These are phyloP conservation scores for Candida ficus DNA, from an alignment of 805 yeast genomes.

Conservation along the genomic window DNA sequence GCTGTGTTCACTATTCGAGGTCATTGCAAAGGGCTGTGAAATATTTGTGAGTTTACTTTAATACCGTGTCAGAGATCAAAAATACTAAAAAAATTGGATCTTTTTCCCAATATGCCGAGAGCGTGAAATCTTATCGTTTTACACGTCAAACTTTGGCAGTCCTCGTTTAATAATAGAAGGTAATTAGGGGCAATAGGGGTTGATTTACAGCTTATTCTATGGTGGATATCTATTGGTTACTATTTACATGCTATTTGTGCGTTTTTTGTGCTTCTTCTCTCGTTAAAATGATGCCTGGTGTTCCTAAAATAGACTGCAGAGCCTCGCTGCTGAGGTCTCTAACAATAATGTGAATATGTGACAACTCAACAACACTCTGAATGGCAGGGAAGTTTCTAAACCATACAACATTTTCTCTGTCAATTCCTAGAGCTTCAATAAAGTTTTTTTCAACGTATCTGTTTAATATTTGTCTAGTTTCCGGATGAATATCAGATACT, in stretches of 20 bases:
- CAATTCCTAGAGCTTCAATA: conserved; percentile 35
- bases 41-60: too few relatives aligned
- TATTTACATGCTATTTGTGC: not conserved
- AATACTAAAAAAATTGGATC: too few relatives aligned
- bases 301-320: conserved; percentile 6
- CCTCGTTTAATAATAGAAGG: too few relatives aligned
- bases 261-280: not conserved
- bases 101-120: too few relatives aligned
- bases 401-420: conserved; percentile 42
- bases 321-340: conserved; percentile 18
- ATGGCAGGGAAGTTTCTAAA: conserved; percentile 66
- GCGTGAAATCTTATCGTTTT: too few relatives aligned
- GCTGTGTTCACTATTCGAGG: not conserved
- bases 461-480: conserved; percentile 41
- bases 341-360: conserved; percentile 66
- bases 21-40: too few relatives aligned
- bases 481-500: conserved; percentile 31
- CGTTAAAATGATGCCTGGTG: conserved; percentile 6
- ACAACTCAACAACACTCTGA: conserved; percentile 61
- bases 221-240: not conserved
- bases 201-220: too few relatives aligned
- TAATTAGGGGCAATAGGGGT: not conserved
- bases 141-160: too few relatives aligned
- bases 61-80: too few relatives aligned
- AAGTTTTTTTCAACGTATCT: conserved; percentile 44